Evolutionary conservation across 192 early-diverging fungal genomes (phyloP).

Genomic region (Podila epigama): DNA sequence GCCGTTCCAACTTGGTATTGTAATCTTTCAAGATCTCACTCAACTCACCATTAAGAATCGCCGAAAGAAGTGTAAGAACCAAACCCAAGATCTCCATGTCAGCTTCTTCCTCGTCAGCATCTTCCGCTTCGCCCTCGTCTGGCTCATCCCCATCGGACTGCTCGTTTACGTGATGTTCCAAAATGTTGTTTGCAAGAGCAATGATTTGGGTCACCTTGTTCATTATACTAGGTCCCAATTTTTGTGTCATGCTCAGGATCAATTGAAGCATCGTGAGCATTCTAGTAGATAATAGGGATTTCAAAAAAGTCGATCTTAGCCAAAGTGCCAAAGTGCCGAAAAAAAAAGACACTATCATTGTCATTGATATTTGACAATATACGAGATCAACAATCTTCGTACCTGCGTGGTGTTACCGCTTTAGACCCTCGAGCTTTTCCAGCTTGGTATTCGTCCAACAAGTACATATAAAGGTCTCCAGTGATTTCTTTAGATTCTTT

Average conservation of each 20-base stretch:
- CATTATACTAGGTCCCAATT: constrained; percentile 77
- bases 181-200: constrained; percentile 68
- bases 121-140: constrained; percentile 8
- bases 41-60: constrained; percentile 66
- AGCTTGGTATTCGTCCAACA: constrained; percentile 75
- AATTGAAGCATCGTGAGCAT: constrained; percentile 66
- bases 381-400: no score
- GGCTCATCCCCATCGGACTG: neutral
- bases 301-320: neutral
- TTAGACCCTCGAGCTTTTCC: constrained; percentile 49
- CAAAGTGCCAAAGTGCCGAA: no score
- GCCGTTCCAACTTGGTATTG: neutral
- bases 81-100: constrained; percentile 64
- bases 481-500: constrained; percentile 52
- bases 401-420: constrained; percentile 57
- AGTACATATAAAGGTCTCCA: constrained; percentile 78
- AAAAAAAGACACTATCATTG: neutral
- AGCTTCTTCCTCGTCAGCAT: constrained; percentile 52
- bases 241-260: constrained; percentile 70
- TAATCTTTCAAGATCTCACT: constrained; percentile 9
- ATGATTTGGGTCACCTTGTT: constrained; percentile 79
- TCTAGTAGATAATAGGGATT: constrained; percentile 20
- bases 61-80: constrained; percentile 68
- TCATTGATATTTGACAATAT: no score
- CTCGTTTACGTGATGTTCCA: constrained; percentile 55